phyloP scores from a whole-genome alignment of 148 eudicot genomes.

The Oxyria digyna region DNA sequence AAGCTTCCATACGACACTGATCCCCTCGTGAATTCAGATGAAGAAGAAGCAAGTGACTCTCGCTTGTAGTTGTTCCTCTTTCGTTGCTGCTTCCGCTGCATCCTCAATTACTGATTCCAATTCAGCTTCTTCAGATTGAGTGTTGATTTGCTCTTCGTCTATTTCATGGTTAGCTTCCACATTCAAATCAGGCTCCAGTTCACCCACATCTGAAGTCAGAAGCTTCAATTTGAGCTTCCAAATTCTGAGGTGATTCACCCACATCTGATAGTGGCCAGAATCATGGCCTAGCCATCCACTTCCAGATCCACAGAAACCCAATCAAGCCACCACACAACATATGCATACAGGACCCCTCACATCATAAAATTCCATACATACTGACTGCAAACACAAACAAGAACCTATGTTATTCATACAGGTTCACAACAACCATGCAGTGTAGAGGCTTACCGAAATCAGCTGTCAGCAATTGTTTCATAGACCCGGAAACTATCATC shows the following conservation, averaged over 20 bases:
- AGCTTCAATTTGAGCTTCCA: too few relatives aligned
- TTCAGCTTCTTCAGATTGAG: background rate
- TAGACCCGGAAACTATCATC: slow-evolving; percentile 53
- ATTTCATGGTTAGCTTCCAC: background rate
- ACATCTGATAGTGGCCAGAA: slow-evolving; percentile 78
- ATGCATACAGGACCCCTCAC: slow-evolving; percentile 28
- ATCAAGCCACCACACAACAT: slow-evolving; percentile 35
- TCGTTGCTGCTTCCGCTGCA: slow-evolving; percentile 8
- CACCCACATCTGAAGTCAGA: too few relatives aligned
- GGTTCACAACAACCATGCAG: slow-evolving; percentile 62
- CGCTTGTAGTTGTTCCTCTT: slow-evolving; percentile 38
- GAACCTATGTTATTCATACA: too few relatives aligned
- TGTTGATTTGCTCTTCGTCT: background rate
- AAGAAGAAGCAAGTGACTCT: slow-evolving; percentile 74
- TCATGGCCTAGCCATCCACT: slow-evolving; percentile 80
- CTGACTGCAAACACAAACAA: slow-evolving; percentile 26
- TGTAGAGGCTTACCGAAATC: slow-evolving; percentile 84
- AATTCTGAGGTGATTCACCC: too few relatives aligned
- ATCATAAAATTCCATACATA: slow-evolving; percentile 41
- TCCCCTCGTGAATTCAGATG: slow-evolving; percentile 44
- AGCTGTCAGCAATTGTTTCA: slow-evolving; percentile 47
- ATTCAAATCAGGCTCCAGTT: too few relatives aligned
- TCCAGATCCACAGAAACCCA: slow-evolving; percentile 68
- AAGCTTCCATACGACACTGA: slow-evolving; percentile 88
- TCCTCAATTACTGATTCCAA: background rate